Base-by-base conservation (phyloP, 257 asterid genomes). In the Jasminum sambac region DNA sequence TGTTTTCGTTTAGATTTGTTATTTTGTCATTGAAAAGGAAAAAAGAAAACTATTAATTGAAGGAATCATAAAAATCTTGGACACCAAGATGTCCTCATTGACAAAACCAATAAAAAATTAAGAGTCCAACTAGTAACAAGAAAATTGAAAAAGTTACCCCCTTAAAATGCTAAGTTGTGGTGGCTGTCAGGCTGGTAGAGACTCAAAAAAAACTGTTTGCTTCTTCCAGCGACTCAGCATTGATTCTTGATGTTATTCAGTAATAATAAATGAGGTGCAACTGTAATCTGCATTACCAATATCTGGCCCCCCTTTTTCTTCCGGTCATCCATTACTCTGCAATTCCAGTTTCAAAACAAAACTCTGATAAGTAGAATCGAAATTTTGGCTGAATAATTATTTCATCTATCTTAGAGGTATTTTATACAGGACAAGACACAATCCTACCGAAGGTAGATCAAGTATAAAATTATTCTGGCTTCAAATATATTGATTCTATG, bases 231-330 rank as follows among this genome's bases (percentile, higher is more conserved):
- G 12, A 50, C 26, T 17, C 59, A 50, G 19, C 19, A 21, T 50
- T 50, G 59, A 6, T 50, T 50, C 25, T 50, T 50, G 5, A 17
- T 50, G 59, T 50, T 50, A 50, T 50, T 19, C 59, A n/a, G 11
- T 50, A n/a, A n/a, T 50, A 50, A 50, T 17, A 50, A 6, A 50
- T 50, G 11, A n/a, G 59, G 59, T 50, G 59, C 59, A n/a, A 50
- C 59, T 24, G 8, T 8, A 50, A 21, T 50, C 24, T 17, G 59
- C 59, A 50, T 50, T 0, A 50, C 59, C 26, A 50, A 50, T 50
- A 50, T 50, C 59, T 50, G 6, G 59, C 59, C 8, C 9, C 3
- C 19, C 42, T 39, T 24, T 17, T 23, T 50, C 59, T 17, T 50
- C 59, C 1, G n/a, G 24, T 50, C 59, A 50, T 50, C 59, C 12